phyloP scores from a whole-genome alignment of 176 grass and related monocot species.

The Calamus simplicifolius region DNA sequence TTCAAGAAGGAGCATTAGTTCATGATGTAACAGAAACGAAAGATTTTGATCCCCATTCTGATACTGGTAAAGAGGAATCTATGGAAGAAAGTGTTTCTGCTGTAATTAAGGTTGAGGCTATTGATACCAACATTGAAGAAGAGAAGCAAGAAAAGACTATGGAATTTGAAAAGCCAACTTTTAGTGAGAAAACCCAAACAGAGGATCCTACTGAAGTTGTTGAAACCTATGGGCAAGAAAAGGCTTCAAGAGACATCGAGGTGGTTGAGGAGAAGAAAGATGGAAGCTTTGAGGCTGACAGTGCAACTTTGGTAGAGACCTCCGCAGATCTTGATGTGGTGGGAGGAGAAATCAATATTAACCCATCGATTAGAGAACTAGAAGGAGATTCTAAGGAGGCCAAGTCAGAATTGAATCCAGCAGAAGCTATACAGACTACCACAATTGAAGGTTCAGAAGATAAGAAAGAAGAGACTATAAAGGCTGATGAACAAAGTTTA shows the following conservation, averaged over 20 bases:
- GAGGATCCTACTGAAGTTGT: not conserved
- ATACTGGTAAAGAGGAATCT: not conserved
- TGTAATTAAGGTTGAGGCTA: not conserved
- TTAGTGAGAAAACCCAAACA: too few species aligned
- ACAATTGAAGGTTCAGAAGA: constrained; percentile 7
- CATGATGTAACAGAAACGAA: not conserved
- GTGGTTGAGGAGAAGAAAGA: not conserved
- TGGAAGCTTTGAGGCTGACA: not conserved
- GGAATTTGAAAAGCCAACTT: not conserved
- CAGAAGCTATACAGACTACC: constrained; percentile 1
- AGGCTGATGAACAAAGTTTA: not conserved
- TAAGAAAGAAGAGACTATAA: not conserved
- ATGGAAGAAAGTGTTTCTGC: not conserved
- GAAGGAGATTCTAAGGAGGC: not conserved
- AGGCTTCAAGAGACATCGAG: not conserved
- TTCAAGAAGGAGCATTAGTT: not conserved
- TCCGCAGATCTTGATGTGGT: not conserved
- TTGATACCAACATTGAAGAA: not conserved
- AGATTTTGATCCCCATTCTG: constrained; percentile 1
- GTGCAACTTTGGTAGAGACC: not conserved
- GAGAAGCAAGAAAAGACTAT: not conserved
- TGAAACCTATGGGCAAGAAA: not conserved
- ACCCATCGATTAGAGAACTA: not conserved
- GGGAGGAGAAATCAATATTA: not conserved
- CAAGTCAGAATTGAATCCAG: constrained; percentile 2